These are phyloP conservation scores for Meyerozyma guilliermondii DNA, from an alignment of 1,139 yeast genomes.

Conservation along the genomic window DNA sequence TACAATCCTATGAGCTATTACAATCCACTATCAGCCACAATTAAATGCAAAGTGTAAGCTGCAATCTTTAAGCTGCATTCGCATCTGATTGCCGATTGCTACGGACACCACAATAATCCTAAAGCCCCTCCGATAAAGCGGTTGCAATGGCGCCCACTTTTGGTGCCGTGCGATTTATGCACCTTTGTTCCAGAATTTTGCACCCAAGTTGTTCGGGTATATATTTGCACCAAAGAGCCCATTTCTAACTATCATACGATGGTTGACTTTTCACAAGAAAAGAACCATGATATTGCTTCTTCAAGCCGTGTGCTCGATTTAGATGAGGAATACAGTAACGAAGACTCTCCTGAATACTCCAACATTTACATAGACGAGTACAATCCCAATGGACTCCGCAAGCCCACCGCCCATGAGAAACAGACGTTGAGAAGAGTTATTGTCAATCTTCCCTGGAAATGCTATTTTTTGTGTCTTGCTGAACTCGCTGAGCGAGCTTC, in stretches of 20 bases:
- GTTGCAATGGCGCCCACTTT: background rate
- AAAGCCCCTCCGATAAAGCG: background rate
- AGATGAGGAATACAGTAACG: constrained; percentile 3
- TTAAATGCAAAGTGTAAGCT: too few relatives aligned
- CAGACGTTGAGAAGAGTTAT: constrained; percentile 13
- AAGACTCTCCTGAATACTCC: constrained; percentile 16
- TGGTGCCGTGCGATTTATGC: constrained; percentile 2
- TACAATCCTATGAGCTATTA: too few relatives aligned
- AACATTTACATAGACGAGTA: constrained; percentile 13
- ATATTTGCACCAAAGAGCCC: background rate
- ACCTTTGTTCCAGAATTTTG: background rate
- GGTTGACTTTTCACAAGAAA: background rate
- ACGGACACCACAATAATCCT: too few relatives aligned
- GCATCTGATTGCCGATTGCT: too few relatives aligned
- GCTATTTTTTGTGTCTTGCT: constrained; percentile 16
- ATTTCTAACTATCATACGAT: background rate
- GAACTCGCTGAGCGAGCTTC: constrained; percentile 22
- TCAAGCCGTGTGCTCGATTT: background rate
- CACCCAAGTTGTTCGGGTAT: background rate
- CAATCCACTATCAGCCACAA: too few relatives aligned
- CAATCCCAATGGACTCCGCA: constrained; percentile 17
- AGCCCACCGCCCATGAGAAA: constrained; percentile 13
- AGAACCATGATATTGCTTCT: background rate
- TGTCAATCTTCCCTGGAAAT: constrained; percentile 13
- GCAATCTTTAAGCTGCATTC: too few relatives aligned